Evolutionary conservation across 345 rosid species (phyloP), one percentile per base, ranked within the genome.

Genomic region (Populus ilicifolia): DNA sequence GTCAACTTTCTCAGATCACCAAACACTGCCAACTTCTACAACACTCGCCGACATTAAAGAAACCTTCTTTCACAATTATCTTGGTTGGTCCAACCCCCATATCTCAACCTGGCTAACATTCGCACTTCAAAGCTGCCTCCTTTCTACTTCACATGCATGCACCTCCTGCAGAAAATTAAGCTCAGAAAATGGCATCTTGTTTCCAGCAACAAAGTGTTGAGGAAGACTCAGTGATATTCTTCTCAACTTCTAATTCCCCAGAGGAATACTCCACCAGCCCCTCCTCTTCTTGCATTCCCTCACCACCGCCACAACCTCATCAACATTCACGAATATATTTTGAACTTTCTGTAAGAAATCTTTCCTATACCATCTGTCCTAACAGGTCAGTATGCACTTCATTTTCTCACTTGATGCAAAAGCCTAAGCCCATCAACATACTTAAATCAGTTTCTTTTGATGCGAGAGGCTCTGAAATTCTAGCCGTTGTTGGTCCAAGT

Each of bases 401-500:
- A 3, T 83, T 87, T 75, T 80, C 17, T 73, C 77, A 75, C 70
- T 41, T 85, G 20, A 25, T 63, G 54, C 80, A 44, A 64, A 83
- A 82, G 78, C 90, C 88, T 35, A 81, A 85, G 75, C 90, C 86
- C 13, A 52, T 89, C 38, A 73, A 56, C 68, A 82, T 94, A 5
- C 93, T 94, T 13, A 88, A 89, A 29, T 93, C 97, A 0, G 89
- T 91, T 48, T 84, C 92, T 23, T 91, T 95, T 63, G 80, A 79
- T 2, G 93, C 98, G 1, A 83, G 84, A 59, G 87, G 90, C 71
- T 87, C 92, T 17, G 90, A 93, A 75, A 82, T 91, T 81, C 85
- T 91, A 2, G 98, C 97, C 67, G 77, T 94, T 43, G 93, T 93
- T 16, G 96, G 98, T 20, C 94, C 94, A 0, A 94, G 98, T 54